Evolutionary conservation across 78 protist species (phyloP), one percentile per base, ranked within the genome.

Genomic region (Creolimax fragrantissima): DNA sequence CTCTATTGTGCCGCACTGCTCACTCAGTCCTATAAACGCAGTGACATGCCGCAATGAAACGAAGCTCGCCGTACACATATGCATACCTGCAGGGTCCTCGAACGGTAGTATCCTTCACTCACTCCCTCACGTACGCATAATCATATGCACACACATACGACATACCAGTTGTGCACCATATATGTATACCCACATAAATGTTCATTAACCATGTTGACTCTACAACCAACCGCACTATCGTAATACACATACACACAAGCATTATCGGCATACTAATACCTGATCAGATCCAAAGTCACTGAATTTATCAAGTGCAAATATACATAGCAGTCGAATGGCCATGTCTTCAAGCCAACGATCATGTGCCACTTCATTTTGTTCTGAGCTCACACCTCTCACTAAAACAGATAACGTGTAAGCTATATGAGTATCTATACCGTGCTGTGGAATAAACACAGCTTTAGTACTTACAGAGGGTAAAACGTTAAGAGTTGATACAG

Each of bases 291-390:
- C 94, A 58, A 74, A 97, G 67, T 97, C 98, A n/a, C 95, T 95
- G 43, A 97, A 97, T 6, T 97, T 85, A 66, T 97, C 98, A 3
- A 95, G 92, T 0, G 96, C 94, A 39, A 97, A 89, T 3, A 96
- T 95, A 44, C 96, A 94, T 2, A 97, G 45, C n/a, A 97, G 84
- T 41, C 97, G 94, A 4, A 95, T n/a, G 41, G 95, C 94, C 42
- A 92, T 81, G 84, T 97, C 99, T 58, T 95, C 97, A 39, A 96
- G 88, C 98, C 97, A 95, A 32, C 37, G 81, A 3, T 66, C n/a
- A 67, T 95, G 88, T 36, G 45, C 43, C 45, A 5, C 89, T 90
- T 43, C 91, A 88, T 3, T 66, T 17, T 42, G 58, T 7, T 35
- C 4, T 17, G 58, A 5, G 58, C 6, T 36, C 35, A 6, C 90